Evolutionary conservation across 2,329 filamentous ascomycete genomes (phyloP).

Genomic region (Penicillium sp.): DNA sequence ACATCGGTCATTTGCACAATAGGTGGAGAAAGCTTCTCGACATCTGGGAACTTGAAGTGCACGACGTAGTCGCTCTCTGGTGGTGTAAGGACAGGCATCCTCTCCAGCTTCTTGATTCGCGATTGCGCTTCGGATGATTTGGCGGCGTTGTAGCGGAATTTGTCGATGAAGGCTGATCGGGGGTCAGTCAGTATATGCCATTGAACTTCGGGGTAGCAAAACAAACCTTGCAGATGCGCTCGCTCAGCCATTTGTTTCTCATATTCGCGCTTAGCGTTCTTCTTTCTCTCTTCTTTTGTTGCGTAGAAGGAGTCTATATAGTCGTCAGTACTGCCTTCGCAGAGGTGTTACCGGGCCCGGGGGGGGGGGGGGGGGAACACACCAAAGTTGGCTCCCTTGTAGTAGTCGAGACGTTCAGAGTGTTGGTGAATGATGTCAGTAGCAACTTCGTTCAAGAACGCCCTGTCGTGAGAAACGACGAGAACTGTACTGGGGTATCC

Average conservation of each 20-base stretch:
- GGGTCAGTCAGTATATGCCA: not conserved
- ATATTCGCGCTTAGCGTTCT: conserved; percentile 95
- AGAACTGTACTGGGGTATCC: conserved; percentile 91
- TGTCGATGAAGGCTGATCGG: conserved; percentile 89
- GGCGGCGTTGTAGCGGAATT: conserved; percentile 98
- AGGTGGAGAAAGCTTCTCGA: conserved; percentile 95
- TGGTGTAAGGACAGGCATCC: conserved; percentile 88
- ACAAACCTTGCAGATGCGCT: conserved; percentile 77
- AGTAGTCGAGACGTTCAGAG: conserved; percentile 96
- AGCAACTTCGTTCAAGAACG: conserved; percentile 98
- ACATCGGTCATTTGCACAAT: conserved; percentile 98
- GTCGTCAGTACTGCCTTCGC: conserved; percentile 14
- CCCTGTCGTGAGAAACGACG: conserved; percentile 97
- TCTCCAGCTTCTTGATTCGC: conserved; percentile 97
- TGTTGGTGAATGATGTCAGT: conserved; percentile 99
- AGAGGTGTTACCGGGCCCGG: not conserved
- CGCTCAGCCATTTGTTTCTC: conserved; percentile 97
- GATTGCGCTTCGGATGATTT: conserved; percentile 99
- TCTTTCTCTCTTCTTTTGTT: conserved; percentile 94
- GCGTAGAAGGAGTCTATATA: conserved; percentile 84
- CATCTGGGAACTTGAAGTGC: conserved; percentile 95
- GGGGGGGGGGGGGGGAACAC: too few species aligned
- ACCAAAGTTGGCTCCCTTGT: conserved; percentile 92
- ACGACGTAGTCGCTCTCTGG: conserved; percentile 95
- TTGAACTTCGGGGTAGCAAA: not conserved